phyloP scores from a whole-genome alignment of 306 rosid species.

The Trifolium fragiferum region DNA sequence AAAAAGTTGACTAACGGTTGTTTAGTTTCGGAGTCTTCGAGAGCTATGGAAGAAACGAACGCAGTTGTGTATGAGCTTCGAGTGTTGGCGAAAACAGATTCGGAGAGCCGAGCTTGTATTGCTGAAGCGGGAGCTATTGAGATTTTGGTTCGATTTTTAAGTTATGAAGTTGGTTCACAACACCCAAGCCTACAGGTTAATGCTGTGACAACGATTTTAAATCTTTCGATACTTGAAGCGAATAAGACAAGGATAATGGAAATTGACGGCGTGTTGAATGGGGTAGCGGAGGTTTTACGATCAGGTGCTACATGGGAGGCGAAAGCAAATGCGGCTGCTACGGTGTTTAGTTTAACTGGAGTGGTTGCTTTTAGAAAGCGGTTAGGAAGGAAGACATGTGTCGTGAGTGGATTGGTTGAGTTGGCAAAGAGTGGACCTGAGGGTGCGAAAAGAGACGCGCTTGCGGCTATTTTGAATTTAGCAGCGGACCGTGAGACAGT shows the following conservation, averaged over 20 bases:
- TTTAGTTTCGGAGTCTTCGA: not conserved
- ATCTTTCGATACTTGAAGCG: slow-evolving; percentile 74
- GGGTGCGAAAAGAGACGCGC: slow-evolving; percentile 63
- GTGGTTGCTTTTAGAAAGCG: slow-evolving; percentile 55
- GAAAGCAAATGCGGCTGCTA: slow-evolving; percentile 89
- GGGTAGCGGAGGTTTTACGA: slow-evolving; percentile 67
- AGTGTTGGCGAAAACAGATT: slow-evolving; percentile 67
- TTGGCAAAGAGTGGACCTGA: slow-evolving; percentile 68
- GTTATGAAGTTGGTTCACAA: slow-evolving; percentile 35
- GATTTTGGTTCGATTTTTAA: slow-evolving; percentile 57
- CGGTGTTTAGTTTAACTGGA: slow-evolving; percentile 72
- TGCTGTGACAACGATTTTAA: slow-evolving; percentile 84
- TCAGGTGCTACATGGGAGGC: slow-evolving; percentile 91
- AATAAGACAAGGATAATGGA: slow-evolving; percentile 80
- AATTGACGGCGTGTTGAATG: slow-evolving; percentile 74
- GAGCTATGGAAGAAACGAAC: slow-evolving; percentile 48
- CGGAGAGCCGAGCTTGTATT: slow-evolving; percentile 77
- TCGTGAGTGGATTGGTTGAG: slow-evolving; percentile 66
- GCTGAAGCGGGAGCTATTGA: slow-evolving; percentile 89
- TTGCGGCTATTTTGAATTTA: slow-evolving; percentile 75
- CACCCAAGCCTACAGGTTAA: slow-evolving; percentile 71
- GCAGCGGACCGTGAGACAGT: slow-evolving; percentile 77
- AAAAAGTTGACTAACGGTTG: slow-evolving; percentile 52
- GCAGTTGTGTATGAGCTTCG: slow-evolving; percentile 87
- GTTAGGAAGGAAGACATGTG: slow-evolving; percentile 75